phyloP scores from a whole-genome alignment of 345 rosid species.

The Euphorbia lathyris region DNA sequence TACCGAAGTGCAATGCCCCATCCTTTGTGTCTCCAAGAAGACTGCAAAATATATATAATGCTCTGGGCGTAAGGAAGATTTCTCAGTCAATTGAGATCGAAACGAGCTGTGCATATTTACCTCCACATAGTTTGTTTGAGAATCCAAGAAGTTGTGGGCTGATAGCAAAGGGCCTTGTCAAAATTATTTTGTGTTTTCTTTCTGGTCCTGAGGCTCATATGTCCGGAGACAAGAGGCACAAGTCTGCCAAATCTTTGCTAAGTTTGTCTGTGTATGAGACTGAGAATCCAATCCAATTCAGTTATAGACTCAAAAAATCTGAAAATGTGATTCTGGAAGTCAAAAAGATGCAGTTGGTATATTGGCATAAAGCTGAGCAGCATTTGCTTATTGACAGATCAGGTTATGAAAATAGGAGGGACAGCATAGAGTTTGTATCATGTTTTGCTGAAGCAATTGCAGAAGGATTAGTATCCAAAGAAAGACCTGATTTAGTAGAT shows the following conservation, averaged over 20 bases:
- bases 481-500: background rate
- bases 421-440: constrained; percentile 5
- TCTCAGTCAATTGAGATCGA: constrained; percentile 5
- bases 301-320: background rate
- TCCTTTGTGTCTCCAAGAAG: constrained; percentile 1
- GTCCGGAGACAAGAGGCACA: constrained; percentile 7
- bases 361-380: background rate
- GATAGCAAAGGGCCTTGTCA: constrained; percentile 13
- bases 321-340: background rate
- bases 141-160: background rate
- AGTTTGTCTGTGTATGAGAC: constrained; percentile 3
- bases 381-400: constrained; percentile 1
- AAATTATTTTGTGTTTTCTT: constrained; percentile 14
- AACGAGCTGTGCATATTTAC: background rate
- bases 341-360: background rate
- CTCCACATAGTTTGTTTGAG: background rate
- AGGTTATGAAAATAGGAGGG: constrained; percentile 11
- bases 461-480: background rate
- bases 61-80: background rate
- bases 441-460: constrained; percentile 13
- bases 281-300: background rate
- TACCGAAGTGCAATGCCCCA: background rate
- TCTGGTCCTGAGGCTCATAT: background rate
- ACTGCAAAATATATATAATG: background rate
- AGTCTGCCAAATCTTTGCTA: constrained; percentile 13